A percentile compares a stretch with the other conserved stretches of the same genome.
Conservation (phyloP, 1,284 basidiomycete genomes). For the Pseudozyma sp. region DNA sequence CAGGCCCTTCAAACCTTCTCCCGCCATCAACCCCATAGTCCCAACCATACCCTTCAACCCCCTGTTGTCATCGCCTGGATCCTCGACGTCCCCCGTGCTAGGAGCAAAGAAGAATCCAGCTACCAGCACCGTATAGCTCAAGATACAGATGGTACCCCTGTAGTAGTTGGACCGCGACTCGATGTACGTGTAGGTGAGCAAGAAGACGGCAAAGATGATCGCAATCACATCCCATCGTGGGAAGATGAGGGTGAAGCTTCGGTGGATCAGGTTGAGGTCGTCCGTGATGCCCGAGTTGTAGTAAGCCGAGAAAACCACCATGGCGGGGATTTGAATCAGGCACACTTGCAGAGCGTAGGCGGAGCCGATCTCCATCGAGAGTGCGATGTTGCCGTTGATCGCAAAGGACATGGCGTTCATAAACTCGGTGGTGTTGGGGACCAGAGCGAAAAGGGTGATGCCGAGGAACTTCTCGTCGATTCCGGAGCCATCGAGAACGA, state of each 20-base stretch:
- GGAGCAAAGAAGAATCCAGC: slow-evolving; percentile 68
- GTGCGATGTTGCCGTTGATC: slow-evolving; percentile 93
- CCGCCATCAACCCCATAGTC: neutral
- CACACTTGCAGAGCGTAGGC: slow-evolving; percentile 99
- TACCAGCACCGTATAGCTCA: slow-evolving; percentile 64
- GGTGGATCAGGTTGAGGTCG: slow-evolving; percentile 42
- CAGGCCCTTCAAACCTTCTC: neutral
- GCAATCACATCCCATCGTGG: slow-evolving; percentile 98
- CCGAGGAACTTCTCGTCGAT: slow-evolving; percentile 98
- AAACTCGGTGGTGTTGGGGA: slow-evolving; percentile 99
- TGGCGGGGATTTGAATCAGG: slow-evolving; percentile 95
- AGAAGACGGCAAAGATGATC: slow-evolving; percentile 82
- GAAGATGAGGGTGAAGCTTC: slow-evolving; percentile 78
- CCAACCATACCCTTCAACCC: neutral
- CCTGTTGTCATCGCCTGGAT: slow-evolving; percentile 52
- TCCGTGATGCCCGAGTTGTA: slow-evolving; percentile 81
- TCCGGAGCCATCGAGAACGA: slow-evolving; percentile 89
- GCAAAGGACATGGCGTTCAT: slow-evolving; percentile 99
- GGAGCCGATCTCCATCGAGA: slow-evolving; percentile 97
- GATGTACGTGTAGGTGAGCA: slow-evolving; percentile 98
- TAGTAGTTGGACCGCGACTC: slow-evolving; percentile 95
- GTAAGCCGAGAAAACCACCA: slow-evolving; percentile 97
- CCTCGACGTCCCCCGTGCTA: slow-evolving; percentile 55
- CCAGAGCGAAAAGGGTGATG: slow-evolving; percentile 93
- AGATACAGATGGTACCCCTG: slow-evolving; percentile 66